phyloP scores from a whole-genome alignment of 2,329 filamentous ascomycete species.

The Ophiocordyceps camponoti-rufipedis region DNA sequence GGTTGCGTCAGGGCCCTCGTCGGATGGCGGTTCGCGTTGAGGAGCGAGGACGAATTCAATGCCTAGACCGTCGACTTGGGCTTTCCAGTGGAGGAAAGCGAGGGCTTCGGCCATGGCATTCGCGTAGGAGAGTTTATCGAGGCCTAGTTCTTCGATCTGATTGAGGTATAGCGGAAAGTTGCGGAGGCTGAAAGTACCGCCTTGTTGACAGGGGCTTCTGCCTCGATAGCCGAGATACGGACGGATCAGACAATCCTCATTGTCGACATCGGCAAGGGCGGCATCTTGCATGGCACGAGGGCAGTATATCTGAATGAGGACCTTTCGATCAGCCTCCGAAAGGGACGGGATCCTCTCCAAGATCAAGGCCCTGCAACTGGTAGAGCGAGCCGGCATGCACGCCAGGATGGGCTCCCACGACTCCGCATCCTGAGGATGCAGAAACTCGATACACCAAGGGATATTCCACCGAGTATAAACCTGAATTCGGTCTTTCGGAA shows the following conservation, averaged over 20 bases:
- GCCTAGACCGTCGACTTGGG: slow-evolving; percentile 28
- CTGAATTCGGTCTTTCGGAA: too few species aligned
- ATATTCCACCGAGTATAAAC: background rate
- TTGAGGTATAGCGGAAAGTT: slow-evolving; percentile 31
- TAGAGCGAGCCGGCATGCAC: slow-evolving; percentile 6
- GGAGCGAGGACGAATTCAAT: slow-evolving; percentile 34
- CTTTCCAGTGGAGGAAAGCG: slow-evolving; percentile 30
- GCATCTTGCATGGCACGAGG: background rate
- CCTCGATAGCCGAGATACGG: slow-evolving; percentile 21
- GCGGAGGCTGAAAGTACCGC: slow-evolving; percentile 18
- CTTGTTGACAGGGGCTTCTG: background rate
- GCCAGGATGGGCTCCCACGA: slow-evolving; percentile 6
- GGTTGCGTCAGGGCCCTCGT: too few species aligned
- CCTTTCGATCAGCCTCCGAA: slow-evolving; percentile 1
- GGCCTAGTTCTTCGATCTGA: slow-evolving; percentile 24
- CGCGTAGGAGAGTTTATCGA: slow-evolving; percentile 19
- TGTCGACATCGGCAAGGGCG: slow-evolving; percentile 8
- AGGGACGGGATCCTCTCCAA: slow-evolving; percentile 11
- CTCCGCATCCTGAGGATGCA: background rate
- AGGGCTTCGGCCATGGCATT: slow-evolving; percentile 28
- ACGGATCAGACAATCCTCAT: slow-evolving; percentile 29
- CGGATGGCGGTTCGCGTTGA: slow-evolving; percentile 1
- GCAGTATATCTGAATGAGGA: slow-evolving; percentile 7
- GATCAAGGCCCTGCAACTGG: slow-evolving; percentile 10
- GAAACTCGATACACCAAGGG: background rate